Conservation (phyloP, 1,284 basidiomycete genomes). For the Pseudozyma thailandica region DNA sequence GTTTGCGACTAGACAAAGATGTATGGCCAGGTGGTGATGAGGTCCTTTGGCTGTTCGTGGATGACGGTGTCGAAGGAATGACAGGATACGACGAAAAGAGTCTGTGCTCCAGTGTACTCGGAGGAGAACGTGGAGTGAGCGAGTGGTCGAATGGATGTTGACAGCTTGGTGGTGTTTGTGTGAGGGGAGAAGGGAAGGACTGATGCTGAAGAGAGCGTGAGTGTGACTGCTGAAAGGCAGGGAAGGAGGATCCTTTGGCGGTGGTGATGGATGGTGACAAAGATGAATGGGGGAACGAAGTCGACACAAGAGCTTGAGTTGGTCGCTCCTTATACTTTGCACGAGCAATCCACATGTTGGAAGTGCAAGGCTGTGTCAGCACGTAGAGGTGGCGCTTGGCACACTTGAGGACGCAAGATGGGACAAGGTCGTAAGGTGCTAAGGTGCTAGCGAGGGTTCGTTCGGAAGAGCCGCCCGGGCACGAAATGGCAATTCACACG, state of each 20-base stretch:
- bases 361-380: constrained; percentile 1
- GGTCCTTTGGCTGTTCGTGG: not conserved
- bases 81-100: too few species aligned
- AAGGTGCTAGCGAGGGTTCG: too few species aligned
- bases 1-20: not conserved
- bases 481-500: too few species aligned
- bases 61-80: not conserved
- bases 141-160: not conserved
- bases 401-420: too few species aligned
- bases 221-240: not conserved
- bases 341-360: not conserved
- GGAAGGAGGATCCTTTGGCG: not conserved
- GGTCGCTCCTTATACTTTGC: constrained; percentile 1
- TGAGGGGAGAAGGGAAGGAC: not conserved
- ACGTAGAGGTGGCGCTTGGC: not conserved
- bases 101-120: not conserved
- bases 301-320: not conserved
- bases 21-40: not conserved
- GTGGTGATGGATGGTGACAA: constrained; percentile 3
- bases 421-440: too few species aligned
- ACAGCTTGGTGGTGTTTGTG: not conserved
- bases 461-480: constrained; percentile 1
- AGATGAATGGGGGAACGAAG: not conserved
- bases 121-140: not conserved
- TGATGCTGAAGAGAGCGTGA: not conserved